Conservation (phyloP, 208 protist species). For the Sergeia podlipaevii region DNA sequence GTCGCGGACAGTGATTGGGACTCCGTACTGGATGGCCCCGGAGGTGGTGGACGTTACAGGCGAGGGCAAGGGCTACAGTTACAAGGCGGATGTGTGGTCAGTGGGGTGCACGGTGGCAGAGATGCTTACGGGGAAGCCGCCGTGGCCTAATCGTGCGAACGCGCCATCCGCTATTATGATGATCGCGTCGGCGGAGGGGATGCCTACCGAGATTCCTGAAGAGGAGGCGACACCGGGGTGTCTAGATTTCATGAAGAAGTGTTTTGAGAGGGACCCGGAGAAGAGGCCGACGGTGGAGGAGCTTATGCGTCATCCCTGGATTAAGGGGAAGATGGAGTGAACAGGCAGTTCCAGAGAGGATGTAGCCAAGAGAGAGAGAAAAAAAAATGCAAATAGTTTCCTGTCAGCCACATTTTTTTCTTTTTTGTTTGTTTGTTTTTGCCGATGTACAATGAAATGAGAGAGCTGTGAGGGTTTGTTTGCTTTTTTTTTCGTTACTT, state of each 20-base stretch:
- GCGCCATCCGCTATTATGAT: constrained; percentile 86
- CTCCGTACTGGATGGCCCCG: constrained; percentile 94
- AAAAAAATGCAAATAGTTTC: neutral
- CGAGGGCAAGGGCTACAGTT: constrained; percentile 66
- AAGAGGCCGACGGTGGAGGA: constrained; percentile 83
- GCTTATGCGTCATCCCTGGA: constrained; percentile 86
- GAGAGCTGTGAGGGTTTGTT: neutral
- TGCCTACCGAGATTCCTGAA: constrained; percentile 80
- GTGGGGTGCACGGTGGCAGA: constrained; percentile 91
- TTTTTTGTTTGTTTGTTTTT: neutral
- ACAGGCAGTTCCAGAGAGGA: too few species aligned
- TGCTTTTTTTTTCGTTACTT: neutral
- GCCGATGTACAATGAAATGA: neutral
- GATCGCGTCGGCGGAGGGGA: constrained; percentile 73
- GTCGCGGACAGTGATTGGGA: constrained; percentile 88
- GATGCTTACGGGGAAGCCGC: constrained; percentile 91
- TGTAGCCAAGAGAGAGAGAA: neutral
- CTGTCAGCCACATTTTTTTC: constrained; percentile 2
- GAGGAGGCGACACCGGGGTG: constrained; percentile 75
- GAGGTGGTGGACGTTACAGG: constrained; percentile 82
- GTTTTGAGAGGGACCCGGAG: constrained; percentile 72
- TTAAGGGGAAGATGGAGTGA: constrained; percentile 63
- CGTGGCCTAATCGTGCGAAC: constrained; percentile 80
- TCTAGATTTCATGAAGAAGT: constrained; percentile 80
- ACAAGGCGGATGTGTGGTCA: constrained; percentile 94